Conservation (phyloP, 2,329 filamentous ascomycete genomes). For the Neopestalotiopsis clavispora region DNA sequence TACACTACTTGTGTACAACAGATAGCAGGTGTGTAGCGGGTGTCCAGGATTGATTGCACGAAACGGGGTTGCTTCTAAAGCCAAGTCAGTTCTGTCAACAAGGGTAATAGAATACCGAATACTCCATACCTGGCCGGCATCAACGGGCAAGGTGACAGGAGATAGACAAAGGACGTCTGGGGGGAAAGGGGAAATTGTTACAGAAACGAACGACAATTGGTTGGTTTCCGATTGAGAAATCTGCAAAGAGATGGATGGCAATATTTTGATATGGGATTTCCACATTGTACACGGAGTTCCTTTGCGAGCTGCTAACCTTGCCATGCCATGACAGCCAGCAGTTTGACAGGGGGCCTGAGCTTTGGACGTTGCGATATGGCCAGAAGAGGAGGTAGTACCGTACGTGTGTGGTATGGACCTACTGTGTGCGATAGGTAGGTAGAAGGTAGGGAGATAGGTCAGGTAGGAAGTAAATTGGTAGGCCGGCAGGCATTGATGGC, state of each 20-base stretch:
- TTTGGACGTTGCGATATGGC: not conserved
- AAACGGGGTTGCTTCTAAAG: not conserved
- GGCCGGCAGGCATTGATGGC: not conserved
- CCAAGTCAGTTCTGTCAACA: not conserved
- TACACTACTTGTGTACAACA: not conserved
- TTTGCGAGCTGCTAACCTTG: not conserved
- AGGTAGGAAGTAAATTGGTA: not conserved
- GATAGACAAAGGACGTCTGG: not conserved
- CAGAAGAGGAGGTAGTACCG: slow-evolving; percentile 1
- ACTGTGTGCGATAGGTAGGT: too few relatives aligned
- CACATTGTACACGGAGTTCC: slow-evolving; percentile 2
- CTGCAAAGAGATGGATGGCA: not conserved
- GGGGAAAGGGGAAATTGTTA: not conserved
- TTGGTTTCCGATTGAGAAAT: not conserved
- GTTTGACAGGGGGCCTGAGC: not conserved
- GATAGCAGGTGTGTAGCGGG: not conserved
- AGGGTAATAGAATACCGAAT: not conserved
- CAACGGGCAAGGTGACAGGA: not conserved
- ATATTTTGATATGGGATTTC: not conserved
- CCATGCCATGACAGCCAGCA: not conserved
- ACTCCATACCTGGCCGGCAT: not conserved
- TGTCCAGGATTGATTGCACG: not conserved
- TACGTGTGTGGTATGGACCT: not conserved
- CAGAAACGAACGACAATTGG: not conserved
- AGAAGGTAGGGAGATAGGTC: not conserved